Percentiles rank a stretch among this genome's conserved stretches.
phyloP scores from a whole-genome alignment of 106 monocot species.

The Xerophyta viscosa region DNA sequence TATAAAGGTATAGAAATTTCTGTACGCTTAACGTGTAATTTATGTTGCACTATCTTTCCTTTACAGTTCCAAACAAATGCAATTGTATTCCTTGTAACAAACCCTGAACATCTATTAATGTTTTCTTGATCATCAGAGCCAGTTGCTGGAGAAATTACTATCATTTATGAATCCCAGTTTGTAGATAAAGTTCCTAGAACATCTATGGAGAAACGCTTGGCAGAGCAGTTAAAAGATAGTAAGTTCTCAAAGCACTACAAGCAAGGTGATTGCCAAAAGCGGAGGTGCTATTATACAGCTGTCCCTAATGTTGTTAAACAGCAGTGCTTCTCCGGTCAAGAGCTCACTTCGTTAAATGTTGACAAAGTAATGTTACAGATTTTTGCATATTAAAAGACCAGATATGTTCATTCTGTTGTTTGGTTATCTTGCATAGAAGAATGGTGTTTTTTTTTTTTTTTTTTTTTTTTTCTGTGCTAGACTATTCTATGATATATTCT shows the following conservation, averaged over 20 bases:
- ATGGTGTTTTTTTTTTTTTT: too few species aligned
- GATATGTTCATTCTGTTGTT: too few species aligned
- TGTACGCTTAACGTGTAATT: too few species aligned
- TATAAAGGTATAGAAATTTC: too few species aligned
- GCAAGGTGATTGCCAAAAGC: constrained; percentile 18
- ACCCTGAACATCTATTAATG: neutral
- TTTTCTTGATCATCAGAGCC: constrained; percentile 53
- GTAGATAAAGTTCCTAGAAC: constrained; percentile 35
- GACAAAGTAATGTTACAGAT: constrained; percentile 64
- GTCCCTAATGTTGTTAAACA: constrained; percentile 69
- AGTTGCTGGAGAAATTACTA: constrained; percentile 62
- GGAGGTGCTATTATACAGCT: constrained; percentile 63
- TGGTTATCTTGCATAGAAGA: too few species aligned
- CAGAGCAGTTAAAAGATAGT: constrained; percentile 40
- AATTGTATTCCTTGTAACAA: neutral
- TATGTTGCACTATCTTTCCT: too few species aligned
- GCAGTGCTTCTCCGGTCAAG: constrained; percentile 39
- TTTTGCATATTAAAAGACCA: too few species aligned
- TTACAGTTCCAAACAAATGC: too few species aligned
- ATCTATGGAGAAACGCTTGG: constrained; percentile 35
- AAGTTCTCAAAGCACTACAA: constrained; percentile 28
- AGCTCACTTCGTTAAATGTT: constrained; percentile 80
- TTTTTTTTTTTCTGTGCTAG: too few species aligned
- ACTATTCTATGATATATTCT: too few species aligned
- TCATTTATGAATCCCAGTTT: constrained; percentile 51